A percentile compares a stretch with the other conserved stretches of the same genome.
phyloP scores from a whole-genome alignment of 2,329 filamentous ascomycete genomes.

The Alternaria sp. region DNA sequence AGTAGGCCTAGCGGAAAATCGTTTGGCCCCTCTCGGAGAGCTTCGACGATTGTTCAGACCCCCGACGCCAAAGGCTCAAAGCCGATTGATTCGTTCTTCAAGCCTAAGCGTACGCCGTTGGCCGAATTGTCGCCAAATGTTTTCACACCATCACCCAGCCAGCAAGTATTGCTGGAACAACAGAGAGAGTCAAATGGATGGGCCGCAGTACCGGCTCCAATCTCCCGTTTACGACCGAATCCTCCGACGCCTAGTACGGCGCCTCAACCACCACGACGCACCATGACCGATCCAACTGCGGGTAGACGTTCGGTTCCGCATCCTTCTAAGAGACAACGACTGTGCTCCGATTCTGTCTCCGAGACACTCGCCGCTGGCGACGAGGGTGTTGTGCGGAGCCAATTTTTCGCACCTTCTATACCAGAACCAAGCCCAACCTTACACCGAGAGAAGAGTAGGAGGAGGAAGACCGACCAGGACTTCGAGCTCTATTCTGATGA shows the following conservation, averaged over 20 bases:
- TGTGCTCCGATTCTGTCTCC: slow-evolving; percentile 52
- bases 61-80: slow-evolving; percentile 65
- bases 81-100: slow-evolving; percentile 70
- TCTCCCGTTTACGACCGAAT: slow-evolving; percentile 39
- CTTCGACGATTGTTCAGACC: slow-evolving; percentile 38
- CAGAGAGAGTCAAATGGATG: slow-evolving; percentile 60
- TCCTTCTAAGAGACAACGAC: slow-evolving; percentile 51
- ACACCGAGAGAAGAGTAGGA: slow-evolving; percentile 40
- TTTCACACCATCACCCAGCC: slow-evolving; percentile 70
- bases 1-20: slow-evolving; percentile 40
- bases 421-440: slow-evolving; percentile 51
- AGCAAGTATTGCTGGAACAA: slow-evolving; percentile 63
- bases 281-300: slow-evolving; percentile 42
- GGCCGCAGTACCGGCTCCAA: slow-evolving; percentile 59
- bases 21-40: slow-evolving; percentile 47
- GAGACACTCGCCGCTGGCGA: slow-evolving; percentile 34
- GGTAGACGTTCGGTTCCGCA: slow-evolving; percentile 53
- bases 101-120: slow-evolving; percentile 66
- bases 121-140: slow-evolving; percentile 72
- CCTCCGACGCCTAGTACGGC: slow-evolving; percentile 44
- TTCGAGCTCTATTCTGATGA: slow-evolving; percentile 58
- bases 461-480: slow-evolving; percentile 43
- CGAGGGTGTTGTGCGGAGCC: slow-evolving; percentile 48
- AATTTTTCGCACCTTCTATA: slow-evolving; percentile 51
- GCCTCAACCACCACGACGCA: slow-evolving; percentile 51